phyloP scores from a whole-genome alignment of 2,329 filamentous ascomycete species.

The Tolypocladium cylindrosporum region DNA sequence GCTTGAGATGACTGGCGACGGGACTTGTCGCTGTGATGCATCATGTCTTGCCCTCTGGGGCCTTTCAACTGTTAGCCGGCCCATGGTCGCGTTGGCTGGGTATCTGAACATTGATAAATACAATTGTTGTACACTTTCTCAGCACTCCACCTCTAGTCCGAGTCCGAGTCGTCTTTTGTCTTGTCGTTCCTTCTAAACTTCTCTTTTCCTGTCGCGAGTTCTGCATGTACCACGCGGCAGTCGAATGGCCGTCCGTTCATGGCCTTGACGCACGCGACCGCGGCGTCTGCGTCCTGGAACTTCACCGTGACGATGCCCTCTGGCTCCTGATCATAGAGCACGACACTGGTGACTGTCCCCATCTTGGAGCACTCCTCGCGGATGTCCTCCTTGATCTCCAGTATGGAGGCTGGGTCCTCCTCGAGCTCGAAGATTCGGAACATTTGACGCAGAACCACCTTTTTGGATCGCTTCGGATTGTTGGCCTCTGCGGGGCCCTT shows the following conservation, averaged over 20 bases:
- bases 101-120: conserved; percentile 1
- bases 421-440: conserved; percentile 80
- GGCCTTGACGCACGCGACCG: conserved; percentile 58
- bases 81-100: conserved; percentile 1
- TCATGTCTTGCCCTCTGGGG: background rate
- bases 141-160: conserved; percentile 11
- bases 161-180: conserved; percentile 30
- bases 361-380: conserved; percentile 81
- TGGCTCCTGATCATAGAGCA: conserved; percentile 77
- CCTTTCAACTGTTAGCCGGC: background rate
- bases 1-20: background rate
- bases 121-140: background rate
- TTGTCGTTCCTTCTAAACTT: conserved; percentile 59
- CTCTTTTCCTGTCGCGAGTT: conserved; percentile 60
- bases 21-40: background rate
- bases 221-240: conserved; percentile 61
- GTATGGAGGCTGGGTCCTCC: conserved; percentile 69
- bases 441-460: conserved; percentile 85
- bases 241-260: conserved; percentile 79
- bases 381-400: conserved; percentile 93
- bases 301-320: conserved; percentile 79
- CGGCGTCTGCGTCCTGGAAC: conserved; percentile 63
- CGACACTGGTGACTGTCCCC: conserved; percentile 81
- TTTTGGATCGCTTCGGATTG: conserved; percentile 56
- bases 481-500: conserved; percentile 29